A percentile compares a stretch with the other conserved stretches of the same genome.
Evolutionary conservation across 73 alveolate genomes (phyloP).

Genomic region (Strombidium stylifer): DNA sequence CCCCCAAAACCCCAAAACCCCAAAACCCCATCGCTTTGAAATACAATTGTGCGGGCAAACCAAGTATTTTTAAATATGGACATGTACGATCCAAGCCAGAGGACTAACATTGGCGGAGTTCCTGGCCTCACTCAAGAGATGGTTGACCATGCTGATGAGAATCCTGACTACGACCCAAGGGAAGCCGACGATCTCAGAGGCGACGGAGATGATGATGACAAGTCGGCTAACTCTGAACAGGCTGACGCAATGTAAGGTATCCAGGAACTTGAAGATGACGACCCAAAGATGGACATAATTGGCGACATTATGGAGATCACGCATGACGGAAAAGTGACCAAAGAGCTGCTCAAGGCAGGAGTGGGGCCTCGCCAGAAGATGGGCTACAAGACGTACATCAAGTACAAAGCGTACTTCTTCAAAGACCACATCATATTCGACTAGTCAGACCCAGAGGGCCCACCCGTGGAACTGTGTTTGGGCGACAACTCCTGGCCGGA

Average conservation of each 20-base stretch:
- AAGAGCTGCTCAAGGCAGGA: conserved; percentile 32
- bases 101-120: no score
- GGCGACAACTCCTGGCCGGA: conserved; percentile 55
- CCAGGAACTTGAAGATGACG: no score
- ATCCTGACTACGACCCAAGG: background rate
- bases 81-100: no score
- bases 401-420: conserved; percentile 41
- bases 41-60: no score
- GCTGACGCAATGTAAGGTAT: conserved; percentile 29
- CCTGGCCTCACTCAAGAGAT: no score
- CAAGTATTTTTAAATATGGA: no score
- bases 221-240: background rate
- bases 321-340: conserved; percentile 7
- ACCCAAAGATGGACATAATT: conserved; percentile 7
- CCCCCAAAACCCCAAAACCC: no score
- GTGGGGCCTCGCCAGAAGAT: conserved; percentile 22
- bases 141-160: background rate
- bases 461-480: conserved; percentile 12
- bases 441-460: conserved; percentile 2
- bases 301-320: conserved; percentile 27
- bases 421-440: conserved; percentile 34
- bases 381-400: conserved; percentile 1
- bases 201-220: background rate
- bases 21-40: no score
- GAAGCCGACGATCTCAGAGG: background rate